A percentile compares a stretch with the other conserved stretches of the same genome.
Conservation (phyloP, 805 yeast genomes). For the Candida gorgasii region DNA sequence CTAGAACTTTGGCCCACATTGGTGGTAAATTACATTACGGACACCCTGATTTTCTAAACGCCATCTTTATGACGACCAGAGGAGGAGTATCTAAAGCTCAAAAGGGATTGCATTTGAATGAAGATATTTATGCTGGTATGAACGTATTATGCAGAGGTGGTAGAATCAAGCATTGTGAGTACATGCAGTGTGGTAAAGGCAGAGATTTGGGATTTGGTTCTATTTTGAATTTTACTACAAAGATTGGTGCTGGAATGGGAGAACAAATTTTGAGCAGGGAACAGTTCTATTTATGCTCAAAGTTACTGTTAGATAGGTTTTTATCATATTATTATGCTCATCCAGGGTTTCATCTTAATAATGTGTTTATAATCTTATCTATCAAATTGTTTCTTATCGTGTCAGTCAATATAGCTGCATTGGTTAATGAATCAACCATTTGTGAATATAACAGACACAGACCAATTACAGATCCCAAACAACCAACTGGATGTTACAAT, state of each 20-base stretch:
- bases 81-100: conserved; percentile 90
- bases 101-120: conserved; percentile 81
- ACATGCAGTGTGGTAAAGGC: conserved; percentile 89
- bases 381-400: conserved; percentile 72
- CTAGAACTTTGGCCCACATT: conserved; percentile 79
- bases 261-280: conserved; percentile 86
- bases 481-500: conserved; percentile 75
- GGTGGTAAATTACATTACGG: conserved; percentile 89
- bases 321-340: conserved; percentile 84
- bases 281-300: conserved; percentile 79
- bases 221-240: conserved; percentile 80
- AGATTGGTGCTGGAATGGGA: conserved; percentile 93
- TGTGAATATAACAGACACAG: conserved; percentile 65
- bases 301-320: conserved; percentile 77
- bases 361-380: conserved; percentile 74
- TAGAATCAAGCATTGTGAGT: conserved; percentile 83
- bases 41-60: conserved; percentile 82
- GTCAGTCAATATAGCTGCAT: conserved; percentile 67
- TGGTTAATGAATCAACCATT: conserved; percentile 68
- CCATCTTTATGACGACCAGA: conserved; percentile 77
- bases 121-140: conserved; percentile 90
- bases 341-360: conserved; percentile 83
- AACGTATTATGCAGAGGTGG: conserved; percentile 82
- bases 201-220: conserved; percentile 88
- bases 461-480: conserved; percentile 65